Evolutionary conservation across 23 red algal species (phyloP).

Genomic region (Gracilariopsis chorda): DNA sequence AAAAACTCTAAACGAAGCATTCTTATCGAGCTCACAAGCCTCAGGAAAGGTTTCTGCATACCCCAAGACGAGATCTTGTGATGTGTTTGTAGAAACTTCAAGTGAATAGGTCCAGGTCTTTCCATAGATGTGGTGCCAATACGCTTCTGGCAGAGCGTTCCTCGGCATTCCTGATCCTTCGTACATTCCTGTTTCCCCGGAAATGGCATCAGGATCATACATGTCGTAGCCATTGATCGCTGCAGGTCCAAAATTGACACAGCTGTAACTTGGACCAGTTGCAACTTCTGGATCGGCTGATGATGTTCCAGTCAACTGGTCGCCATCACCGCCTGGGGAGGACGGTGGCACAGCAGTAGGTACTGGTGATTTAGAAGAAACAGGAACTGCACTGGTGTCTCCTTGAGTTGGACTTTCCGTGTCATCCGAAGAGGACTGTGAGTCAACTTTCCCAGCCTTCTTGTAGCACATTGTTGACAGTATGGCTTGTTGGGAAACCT

Average conservation of each 20-base stretch:
- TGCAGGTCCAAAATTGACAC: constrained; percentile 47
- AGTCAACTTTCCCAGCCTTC: not conserved
- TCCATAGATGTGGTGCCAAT: constrained; percentile 24
- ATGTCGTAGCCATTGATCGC: constrained; percentile 8
- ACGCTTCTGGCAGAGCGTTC: constrained; percentile 13
- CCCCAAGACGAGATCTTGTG: constrained; percentile 28
- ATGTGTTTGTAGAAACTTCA: not conserved
- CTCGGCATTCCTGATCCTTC: not conserved
- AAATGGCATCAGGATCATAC: not conserved
- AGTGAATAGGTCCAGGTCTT: constrained; percentile 44
- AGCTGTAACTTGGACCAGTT: not conserved
- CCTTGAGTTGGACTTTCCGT: not conserved
- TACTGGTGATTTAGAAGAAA: not conserved
- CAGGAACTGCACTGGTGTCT: not conserved
- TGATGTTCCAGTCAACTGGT: too few relatives aligned
- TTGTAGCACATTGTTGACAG: constrained; percentile 50
- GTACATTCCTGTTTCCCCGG: constrained; percentile 23
- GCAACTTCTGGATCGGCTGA: not conserved
- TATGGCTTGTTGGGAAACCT: constrained; percentile 28
- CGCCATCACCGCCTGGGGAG: too few relatives aligned
- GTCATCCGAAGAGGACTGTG: not conserved
- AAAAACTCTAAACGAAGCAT: not conserved
- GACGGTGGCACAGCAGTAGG: not conserved
- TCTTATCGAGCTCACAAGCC: not conserved
- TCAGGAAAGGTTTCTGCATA: constrained; percentile 43